These are phyloP conservation scores for Calcarisporium arbuscula DNA, from an alignment of 2,329 filamentous ascomycete species.

Conservation along the genomic window DNA sequence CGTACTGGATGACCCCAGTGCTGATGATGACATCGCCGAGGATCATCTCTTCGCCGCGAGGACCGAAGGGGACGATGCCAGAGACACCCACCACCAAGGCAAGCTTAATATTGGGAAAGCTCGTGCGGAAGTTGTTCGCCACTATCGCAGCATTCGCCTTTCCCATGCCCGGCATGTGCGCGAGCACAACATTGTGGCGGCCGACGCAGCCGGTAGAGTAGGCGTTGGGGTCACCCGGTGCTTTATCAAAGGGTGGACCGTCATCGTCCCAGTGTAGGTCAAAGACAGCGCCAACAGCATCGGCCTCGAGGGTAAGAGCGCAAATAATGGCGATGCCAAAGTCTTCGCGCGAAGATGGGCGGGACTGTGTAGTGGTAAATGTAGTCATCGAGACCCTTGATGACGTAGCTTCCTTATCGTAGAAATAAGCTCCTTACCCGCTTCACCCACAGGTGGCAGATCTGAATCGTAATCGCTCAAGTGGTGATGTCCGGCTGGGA, in stretches of 20 bases:
- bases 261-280: conserved; percentile 12
- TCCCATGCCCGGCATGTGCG: conserved; percentile 15
- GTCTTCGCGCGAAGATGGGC: conserved; percentile 6
- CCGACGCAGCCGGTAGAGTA: conserved; percentile 19
- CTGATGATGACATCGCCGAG: conserved; percentile 23
- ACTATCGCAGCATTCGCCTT: conserved; percentile 9
- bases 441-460: too few relatives aligned
- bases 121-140: conserved; percentile 6
- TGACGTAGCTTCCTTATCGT: too few relatives aligned
- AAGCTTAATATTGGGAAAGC: conserved; percentile 13
- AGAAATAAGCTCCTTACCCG: too few relatives aligned
- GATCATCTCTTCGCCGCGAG: conserved; percentile 10
- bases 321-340: conserved; percentile 16
- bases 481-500: too few relatives aligned
- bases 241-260: conserved; percentile 16
- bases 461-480: too few relatives aligned
- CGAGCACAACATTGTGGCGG: conserved; percentile 16
- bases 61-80: conserved; percentile 13
- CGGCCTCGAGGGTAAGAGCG: conserved; percentile 13
- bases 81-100: conserved; percentile 14
- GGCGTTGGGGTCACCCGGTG: conserved; percentile 19
- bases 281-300: conserved; percentile 13
- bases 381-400: too few relatives aligned
- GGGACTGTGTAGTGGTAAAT: too few relatives aligned
- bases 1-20: conserved; percentile 20